phyloP scores from a whole-genome alignment of 306 rosid species.

The Glycine soja region DNA sequence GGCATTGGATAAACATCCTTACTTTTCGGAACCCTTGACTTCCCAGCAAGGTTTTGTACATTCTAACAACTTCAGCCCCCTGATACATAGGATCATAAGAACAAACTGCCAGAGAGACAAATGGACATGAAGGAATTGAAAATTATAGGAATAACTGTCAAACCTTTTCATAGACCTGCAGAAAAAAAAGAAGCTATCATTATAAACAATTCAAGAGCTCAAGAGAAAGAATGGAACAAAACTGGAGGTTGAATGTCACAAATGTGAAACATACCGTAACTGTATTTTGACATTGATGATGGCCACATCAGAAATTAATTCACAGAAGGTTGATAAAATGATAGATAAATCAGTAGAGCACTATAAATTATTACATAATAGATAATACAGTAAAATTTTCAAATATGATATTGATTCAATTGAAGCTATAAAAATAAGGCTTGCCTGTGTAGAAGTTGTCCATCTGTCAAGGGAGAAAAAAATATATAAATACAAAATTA shows the following conservation, averaged over 20 bases:
- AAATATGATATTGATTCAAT: conserved; percentile 20
- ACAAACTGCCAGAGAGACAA: conserved; percentile 42
- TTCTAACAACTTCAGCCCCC: conserved; percentile 99
- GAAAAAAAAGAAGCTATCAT: conserved; percentile 38
- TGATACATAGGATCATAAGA: conserved; percentile 56
- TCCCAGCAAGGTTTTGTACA: conserved; percentile 97
- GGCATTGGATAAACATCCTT: conserved; percentile 52
- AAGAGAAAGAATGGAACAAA: conserved; percentile 30
- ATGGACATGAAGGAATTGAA: conserved; percentile 45
- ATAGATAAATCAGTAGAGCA: conserved; percentile 52
- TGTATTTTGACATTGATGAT: conserved; percentile 63
- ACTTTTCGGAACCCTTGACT: conserved; percentile 91
- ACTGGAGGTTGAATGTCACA: conserved; percentile 18
- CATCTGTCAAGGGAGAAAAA: conserved; percentile 70
- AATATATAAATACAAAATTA: conserved; percentile 42
- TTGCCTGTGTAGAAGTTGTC: conserved; percentile 98
- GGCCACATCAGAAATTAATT: conserved; percentile 58
- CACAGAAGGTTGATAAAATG: conserved; percentile 48
- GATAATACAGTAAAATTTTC: not conserved
- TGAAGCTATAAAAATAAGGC: conserved; percentile 46
- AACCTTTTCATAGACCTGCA: conserved; percentile 99
- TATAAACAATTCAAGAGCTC: conserved; percentile 48
- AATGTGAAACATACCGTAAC: conserved; percentile 82
- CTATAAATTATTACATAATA: conserved; percentile 17
- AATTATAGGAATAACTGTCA: conserved; percentile 43